Conservation (phyloP, 164 flowering plant species). For the Pachysandra terminalis region DNA sequence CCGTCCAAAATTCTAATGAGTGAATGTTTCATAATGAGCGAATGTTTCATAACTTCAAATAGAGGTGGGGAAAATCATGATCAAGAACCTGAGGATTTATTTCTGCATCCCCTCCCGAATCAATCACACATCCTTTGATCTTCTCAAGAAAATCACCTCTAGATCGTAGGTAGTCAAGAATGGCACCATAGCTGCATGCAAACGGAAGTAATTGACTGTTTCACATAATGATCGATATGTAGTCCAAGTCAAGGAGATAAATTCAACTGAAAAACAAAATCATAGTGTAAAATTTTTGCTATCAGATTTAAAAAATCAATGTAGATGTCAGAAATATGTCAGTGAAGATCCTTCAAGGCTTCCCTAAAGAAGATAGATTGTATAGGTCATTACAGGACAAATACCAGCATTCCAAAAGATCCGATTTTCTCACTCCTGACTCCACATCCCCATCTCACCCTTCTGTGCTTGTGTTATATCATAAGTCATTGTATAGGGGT, state of each 20-base stretch:
- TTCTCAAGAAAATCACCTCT: slow-evolving; percentile 48
- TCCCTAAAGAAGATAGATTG: neutral
- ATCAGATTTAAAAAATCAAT: neutral
- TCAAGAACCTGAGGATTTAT: slow-evolving; percentile 65
- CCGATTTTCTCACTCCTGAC: neutral
- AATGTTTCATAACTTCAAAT: neutral
- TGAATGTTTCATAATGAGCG: neutral
- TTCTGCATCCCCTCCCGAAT: slow-evolving; percentile 78
- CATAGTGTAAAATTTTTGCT: neutral
- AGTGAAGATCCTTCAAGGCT: neutral
- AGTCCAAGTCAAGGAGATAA: neutral
- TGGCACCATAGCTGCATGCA: slow-evolving; percentile 66
- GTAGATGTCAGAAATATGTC: neutral
- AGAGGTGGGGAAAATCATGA: neutral
- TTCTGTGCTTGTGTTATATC: no score
- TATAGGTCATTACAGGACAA: neutral
- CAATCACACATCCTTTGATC: slow-evolving; percentile 85
- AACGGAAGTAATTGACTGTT: slow-evolving; percentile 3
- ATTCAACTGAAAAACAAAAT: neutral
- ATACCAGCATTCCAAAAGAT: neutral
- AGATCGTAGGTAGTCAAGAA: slow-evolving; percentile 47
- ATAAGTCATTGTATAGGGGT: neutral
- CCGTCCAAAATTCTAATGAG: neutral
- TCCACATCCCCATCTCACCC: neutral
- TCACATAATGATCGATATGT: neutral